Conservation (phyloP, 192 early-diverging fungal genomes). For the Coemansia interrupta region DNA sequence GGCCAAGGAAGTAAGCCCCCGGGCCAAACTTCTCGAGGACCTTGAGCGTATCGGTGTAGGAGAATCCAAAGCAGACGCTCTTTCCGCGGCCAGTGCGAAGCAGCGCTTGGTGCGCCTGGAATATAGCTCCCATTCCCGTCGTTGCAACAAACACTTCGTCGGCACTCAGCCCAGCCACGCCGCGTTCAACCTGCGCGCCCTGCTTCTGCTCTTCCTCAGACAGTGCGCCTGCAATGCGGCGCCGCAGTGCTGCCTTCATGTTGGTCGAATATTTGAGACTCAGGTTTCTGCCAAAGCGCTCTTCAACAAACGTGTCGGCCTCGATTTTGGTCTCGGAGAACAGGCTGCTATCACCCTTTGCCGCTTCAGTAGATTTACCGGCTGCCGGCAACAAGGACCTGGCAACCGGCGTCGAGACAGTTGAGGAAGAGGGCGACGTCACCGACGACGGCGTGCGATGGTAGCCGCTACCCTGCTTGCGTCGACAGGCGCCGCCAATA, state of each 20-base stretch:
- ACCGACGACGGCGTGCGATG: background rate
- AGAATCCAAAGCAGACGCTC: slow-evolving; percentile 91
- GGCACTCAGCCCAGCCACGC: slow-evolving; percentile 58
- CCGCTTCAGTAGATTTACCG: background rate
- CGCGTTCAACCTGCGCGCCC: slow-evolving; percentile 48
- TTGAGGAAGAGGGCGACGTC: slow-evolving; percentile 3
- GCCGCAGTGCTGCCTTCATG: slow-evolving; percentile 69
- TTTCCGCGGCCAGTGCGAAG: slow-evolving; percentile 55
- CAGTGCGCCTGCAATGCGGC: slow-evolving; percentile 81
- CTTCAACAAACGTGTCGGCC: slow-evolving; percentile 71
- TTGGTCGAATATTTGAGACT: slow-evolving; percentile 63
- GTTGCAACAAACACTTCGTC: slow-evolving; percentile 86
- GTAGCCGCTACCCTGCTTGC: slow-evolving; percentile 17
- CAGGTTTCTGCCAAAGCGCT: slow-evolving; percentile 91
- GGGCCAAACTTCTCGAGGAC: slow-evolving; percentile 92
- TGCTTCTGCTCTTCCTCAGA: slow-evolving; percentile 44
- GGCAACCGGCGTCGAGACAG: background rate
- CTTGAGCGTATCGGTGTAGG: slow-evolving; percentile 96
- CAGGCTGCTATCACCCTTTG: slow-evolving; percentile 1
- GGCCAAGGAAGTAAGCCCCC: slow-evolving; percentile 84
- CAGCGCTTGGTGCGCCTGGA: slow-evolving; percentile 72
- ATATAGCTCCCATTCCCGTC: slow-evolving; percentile 93
- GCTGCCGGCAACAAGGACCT: background rate
- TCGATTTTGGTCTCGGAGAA: slow-evolving; percentile 32
- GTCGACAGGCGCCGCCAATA: background rate